Evolutionary conservation across 164 flowering plant genomes (phyloP).

Genomic region (grape (Vitis vinifera)): DNA sequence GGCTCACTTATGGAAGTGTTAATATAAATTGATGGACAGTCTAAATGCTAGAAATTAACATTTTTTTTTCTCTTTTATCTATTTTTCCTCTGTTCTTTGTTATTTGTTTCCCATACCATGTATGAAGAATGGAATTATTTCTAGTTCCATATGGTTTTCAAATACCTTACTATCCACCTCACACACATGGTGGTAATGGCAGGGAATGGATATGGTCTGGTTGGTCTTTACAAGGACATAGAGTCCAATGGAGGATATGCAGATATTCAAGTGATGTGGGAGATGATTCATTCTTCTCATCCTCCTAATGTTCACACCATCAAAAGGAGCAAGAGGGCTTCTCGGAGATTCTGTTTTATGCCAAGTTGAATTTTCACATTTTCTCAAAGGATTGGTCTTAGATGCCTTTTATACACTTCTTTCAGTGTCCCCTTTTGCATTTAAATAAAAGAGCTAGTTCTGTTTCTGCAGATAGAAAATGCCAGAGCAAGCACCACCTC

Average conservation of each 20-base stretch:
- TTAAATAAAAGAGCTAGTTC: background rate
- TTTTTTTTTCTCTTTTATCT: background rate
- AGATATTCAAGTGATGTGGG: conserved; percentile 61
- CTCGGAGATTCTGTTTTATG: conserved; percentile 30
- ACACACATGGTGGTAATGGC: background rate
- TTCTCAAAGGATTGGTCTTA: background rate
- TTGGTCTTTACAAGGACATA: conserved; percentile 44
- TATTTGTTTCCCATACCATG: background rate
- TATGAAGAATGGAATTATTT: background rate
- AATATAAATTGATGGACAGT: background rate
- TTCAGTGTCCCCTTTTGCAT: background rate
- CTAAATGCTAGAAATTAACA: background rate
- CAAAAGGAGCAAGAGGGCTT: conserved; percentile 5
- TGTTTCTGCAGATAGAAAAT: background rate
- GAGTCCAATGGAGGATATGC: conserved; percentile 43
- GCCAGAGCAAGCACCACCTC: background rate
- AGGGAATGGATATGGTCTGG: conserved; percentile 31
- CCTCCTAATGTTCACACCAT: conserved; percentile 4
- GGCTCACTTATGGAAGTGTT: too few relatives aligned
- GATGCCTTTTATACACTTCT: background rate
- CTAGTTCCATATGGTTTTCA: too few relatives aligned
- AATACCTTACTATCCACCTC: background rate
- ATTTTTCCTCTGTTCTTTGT: background rate
- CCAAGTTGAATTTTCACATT: conserved; percentile 13
- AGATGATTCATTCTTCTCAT: conserved; percentile 42